Evolutionary conservation across 2,329 filamentous ascomycete species (phyloP), one percentile per base, ranked within the genome.

Genomic region (Penicillium decumbens): DNA sequence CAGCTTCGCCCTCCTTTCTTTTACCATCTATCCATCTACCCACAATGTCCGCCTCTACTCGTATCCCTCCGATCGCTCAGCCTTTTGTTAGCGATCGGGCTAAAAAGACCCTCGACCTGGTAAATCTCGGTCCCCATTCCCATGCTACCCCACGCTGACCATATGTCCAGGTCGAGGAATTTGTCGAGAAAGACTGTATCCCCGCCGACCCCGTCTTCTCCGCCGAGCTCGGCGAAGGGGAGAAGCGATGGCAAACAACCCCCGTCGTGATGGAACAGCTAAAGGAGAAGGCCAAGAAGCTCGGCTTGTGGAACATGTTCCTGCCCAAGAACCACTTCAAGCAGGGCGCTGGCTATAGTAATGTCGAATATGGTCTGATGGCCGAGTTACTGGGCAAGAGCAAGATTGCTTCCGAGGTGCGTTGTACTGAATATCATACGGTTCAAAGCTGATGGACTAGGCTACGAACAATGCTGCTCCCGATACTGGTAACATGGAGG

Each of bases 231-330:
- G 90, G 89, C 61, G 73, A 84, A 51, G 89, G 88, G 55, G 78
- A 84, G 43, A 74, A 81, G 54, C 83, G 92, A 77, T 97, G 92
- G 87, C 80, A 86, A 58, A 74, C 78, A 33, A 87, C 95, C 68
- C 92, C 93, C 0, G 69, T 78, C 37, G 79, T 97, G 62, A 81
- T 98, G 54, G 93, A 98, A 60, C 85, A 93, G 47, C 80, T 98
- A 62, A 97, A 97, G 80, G 77, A 74, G 57, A 88, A 90, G 71
- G 93, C 92, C 39, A 81, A 79, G 65, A 80, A 86, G 61, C 80
- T 95, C 24, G 93, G 92, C 1, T 78, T 98, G 40, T 98, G 93
- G 93, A 98, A 98, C 75, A 87, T 98, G 85, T 98, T 98, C 78
- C 74, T 98, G 60, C 89, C 93, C 57, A 92, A 88, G 76, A 90